phyloP scores from a whole-genome alignment of 139 green algal genomes.

The Picochlorum sp. region DNA sequence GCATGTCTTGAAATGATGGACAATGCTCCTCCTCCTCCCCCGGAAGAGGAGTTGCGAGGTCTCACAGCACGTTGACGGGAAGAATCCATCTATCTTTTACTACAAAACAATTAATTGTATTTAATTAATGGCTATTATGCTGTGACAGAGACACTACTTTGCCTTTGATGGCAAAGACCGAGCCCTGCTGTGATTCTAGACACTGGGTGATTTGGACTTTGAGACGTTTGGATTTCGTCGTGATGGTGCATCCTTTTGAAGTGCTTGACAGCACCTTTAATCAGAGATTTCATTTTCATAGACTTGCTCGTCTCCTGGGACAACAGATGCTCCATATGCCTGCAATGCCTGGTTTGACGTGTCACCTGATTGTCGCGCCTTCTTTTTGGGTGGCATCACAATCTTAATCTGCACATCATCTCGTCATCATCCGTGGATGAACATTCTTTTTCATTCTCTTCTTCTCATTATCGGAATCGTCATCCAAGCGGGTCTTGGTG shows the following conservation, averaged over 20 bases:
- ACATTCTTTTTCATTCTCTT: conserved; percentile 20
- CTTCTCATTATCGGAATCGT: conserved; percentile 22
- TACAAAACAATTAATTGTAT: no score
- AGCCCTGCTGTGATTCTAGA: neutral
- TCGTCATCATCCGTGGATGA: conserved; percentile 4
- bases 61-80: no score
- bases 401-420: conserved; percentile 21
- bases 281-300: neutral
- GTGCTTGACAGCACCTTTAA: neutral
- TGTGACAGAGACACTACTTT: neutral
- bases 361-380: conserved; percentile 9
- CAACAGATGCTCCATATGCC: no score
- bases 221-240: no score
- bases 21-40: neutral
- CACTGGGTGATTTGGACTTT: no score
- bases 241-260: neutral
- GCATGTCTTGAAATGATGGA: neutral
- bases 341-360: no score
- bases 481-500: conserved; percentile 59
- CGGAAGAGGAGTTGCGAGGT: no score
- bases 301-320: neutral
- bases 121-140: no score
- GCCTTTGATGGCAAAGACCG: neutral
- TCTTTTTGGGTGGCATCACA: conserved; percentile 9
- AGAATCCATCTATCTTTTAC: no score